Conservation (phyloP, 2,329 filamentous ascomycete genomes). For the Aspergillus pseudoterreus region DNA sequence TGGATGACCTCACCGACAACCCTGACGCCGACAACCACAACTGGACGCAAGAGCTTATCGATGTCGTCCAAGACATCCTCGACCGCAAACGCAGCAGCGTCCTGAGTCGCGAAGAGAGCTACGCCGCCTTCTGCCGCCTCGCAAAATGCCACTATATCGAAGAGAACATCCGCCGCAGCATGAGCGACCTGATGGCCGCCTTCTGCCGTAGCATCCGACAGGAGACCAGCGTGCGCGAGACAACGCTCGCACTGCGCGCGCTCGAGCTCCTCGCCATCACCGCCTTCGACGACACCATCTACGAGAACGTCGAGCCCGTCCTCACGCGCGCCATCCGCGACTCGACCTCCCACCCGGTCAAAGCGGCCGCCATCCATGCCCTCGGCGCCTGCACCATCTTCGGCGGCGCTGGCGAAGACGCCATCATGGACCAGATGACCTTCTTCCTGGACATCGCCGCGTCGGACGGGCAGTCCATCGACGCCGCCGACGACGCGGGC, state of each 20-base stretch:
- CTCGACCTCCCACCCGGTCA: slow-evolving; percentile 61
- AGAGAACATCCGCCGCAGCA: slow-evolving; percentile 56
- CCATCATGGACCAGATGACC: slow-evolving; percentile 67
- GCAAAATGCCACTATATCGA: slow-evolving; percentile 66
- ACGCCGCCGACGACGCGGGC: slow-evolving; percentile 65
- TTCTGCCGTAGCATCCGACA: slow-evolving; percentile 68
- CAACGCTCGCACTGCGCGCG: slow-evolving; percentile 66
- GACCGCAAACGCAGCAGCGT: slow-evolving; percentile 75
- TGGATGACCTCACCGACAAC: slow-evolving; percentile 59
- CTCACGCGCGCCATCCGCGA: slow-evolving; percentile 65
- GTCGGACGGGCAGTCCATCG: slow-evolving; percentile 70
- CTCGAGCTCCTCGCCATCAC: slow-evolving; percentile 68
- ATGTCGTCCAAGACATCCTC: slow-evolving; percentile 67
- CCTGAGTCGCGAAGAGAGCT: slow-evolving; percentile 63
- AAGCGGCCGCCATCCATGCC: slow-evolving; percentile 68
- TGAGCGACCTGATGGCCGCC: slow-evolving; percentile 60
- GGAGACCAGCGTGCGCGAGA: slow-evolving; percentile 66
- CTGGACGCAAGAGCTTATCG: slow-evolving; percentile 61
- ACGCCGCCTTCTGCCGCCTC: slow-evolving; percentile 61
- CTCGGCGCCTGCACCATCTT: slow-evolving; percentile 71
- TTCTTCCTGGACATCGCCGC: slow-evolving; percentile 74
- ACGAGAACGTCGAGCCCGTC: slow-evolving; percentile 56
- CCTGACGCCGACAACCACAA: slow-evolving; percentile 51
- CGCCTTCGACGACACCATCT: slow-evolving; percentile 61
- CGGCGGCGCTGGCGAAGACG: slow-evolving; percentile 67